Evolutionary conservation across 768 basidiomycete genomes (phyloP), one percentile per base, ranked within the genome.

Genomic region (Pisolithus microcarpus): DNA sequence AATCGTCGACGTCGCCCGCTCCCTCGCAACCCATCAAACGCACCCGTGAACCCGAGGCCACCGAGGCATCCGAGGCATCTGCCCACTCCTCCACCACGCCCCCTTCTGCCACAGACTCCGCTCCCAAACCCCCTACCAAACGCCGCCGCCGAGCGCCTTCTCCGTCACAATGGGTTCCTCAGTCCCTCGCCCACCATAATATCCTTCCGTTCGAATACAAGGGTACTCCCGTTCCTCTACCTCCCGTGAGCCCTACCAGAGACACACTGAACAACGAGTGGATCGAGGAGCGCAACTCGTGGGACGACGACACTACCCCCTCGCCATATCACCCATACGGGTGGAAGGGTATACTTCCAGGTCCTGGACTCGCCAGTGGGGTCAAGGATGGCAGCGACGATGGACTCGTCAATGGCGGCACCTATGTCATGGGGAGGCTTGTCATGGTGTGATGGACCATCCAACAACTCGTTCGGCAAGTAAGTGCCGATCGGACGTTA

Each of bases 131-230:
- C 43, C 68, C 66, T 5, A 65, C 72, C 40, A 86, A 86, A 63
- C 82, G 85, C 52, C 78, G 81, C 10, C 80, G 87, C 30, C 82
- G 85, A 24, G 82, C 85, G 1, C 85, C 86, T 1, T 85, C 87
- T 4, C 86, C 85, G 8, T 78, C 78, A 3, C 75, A 74, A 48
- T 89, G 87, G 87, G 62, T 89, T 31, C 87, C 87, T 2, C 70
- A 72, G 23, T 85, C 82, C 16, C 77, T 90, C 34, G 69, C 69
- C 49, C 63, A 69, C 16, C 86, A 85, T 69, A 78, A 85, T 62
- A 71, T 88, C 44, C 67, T 73, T 19, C 76, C 80, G 4, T 69
- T 74, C 11, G 80, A 82, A 38, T 69, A 70, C 37, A 77, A 77
- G 45, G 59, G 75, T 4, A 76, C 77, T 1, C 66, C 77, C 7